These are phyloP conservation scores for Xerocomellus chrysenteron DNA, from an alignment of 768 basidiomycete species.

Conservation along the genomic window DNA sequence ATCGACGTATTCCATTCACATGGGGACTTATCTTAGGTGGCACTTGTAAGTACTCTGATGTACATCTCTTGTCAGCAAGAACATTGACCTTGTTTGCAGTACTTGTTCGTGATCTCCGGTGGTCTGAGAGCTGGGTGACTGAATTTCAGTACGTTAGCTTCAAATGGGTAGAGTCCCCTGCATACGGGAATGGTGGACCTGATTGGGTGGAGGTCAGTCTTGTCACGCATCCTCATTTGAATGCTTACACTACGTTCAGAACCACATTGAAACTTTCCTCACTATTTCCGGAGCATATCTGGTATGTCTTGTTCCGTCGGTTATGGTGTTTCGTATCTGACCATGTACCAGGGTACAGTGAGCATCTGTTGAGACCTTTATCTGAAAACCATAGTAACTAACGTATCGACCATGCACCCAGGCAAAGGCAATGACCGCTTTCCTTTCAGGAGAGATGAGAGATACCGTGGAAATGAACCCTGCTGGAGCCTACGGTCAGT, in stretches of 20 bases:
- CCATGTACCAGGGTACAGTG: slow-evolving; percentile 65
- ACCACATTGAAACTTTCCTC: slow-evolving; percentile 83
- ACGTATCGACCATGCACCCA: slow-evolving; percentile 26
- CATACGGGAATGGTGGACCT: slow-evolving; percentile 77
- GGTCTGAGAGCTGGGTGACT: background rate
- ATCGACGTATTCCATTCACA: background rate
- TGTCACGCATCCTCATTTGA: background rate
- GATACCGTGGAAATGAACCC: slow-evolving; percentile 87
- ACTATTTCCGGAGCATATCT: slow-evolving; percentile 86
- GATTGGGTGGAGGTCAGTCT: slow-evolving; percentile 83
- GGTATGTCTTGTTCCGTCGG: slow-evolving; percentile 40
- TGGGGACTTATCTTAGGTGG: slow-evolving; percentile 46
- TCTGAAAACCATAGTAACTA: background rate
- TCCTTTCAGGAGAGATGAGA: slow-evolving; percentile 94
- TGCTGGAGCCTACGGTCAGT: slow-evolving; percentile 70
- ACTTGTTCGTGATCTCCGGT: slow-evolving; percentile 63
- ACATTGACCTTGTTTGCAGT: slow-evolving; percentile 44
- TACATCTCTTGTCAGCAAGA: background rate
- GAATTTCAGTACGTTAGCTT: slow-evolving; percentile 47
- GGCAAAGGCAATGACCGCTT: slow-evolving; percentile 94
- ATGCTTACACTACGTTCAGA: slow-evolving; percentile 37
- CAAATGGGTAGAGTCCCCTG: slow-evolving; percentile 94
- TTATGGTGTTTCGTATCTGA: background rate
- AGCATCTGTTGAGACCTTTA: slow-evolving; percentile 23
- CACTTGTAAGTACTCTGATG: slow-evolving; percentile 40